Evolutionary conservation across 345 rosid species (phyloP).

Genomic region (Lagerstroemia speciosa): DNA sequence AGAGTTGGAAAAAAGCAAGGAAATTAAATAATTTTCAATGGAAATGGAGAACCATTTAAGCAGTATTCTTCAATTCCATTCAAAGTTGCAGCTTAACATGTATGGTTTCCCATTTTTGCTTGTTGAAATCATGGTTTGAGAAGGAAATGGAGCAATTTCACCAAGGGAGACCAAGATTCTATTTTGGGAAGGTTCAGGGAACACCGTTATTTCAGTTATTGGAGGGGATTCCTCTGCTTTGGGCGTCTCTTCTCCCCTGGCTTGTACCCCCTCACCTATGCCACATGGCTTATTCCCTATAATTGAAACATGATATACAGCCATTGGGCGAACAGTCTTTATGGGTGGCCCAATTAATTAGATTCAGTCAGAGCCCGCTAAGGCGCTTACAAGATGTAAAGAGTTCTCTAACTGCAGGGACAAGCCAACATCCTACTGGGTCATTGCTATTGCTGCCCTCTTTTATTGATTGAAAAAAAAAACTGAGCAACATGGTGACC

Average conservation of each 20-base stretch:
- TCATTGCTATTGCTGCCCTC: no score
- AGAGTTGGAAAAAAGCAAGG: not conserved
- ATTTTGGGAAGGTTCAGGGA: not conserved
- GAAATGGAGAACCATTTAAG: not conserved
- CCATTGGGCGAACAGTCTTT: no score
- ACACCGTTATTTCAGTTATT: slow-evolving; percentile 8
- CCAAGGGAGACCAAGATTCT: not conserved
- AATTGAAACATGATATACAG: no score
- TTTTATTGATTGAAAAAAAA: no score
- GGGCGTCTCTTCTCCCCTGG: not conserved
- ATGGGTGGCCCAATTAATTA: no score
- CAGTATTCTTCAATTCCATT: not conserved
- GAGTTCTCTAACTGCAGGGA: no score
- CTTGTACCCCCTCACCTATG: no score
- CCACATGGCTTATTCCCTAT: no score
- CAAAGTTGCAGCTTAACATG: not conserved
- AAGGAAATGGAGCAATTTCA: not conserved
- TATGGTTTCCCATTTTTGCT: not conserved
- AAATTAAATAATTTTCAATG: not conserved
- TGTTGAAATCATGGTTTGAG: not conserved
- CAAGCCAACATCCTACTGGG: no score
- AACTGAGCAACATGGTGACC: no score
- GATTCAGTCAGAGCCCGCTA: no score
- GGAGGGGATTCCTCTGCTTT: not conserved
- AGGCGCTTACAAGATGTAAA: no score